Base-by-base conservation (phyloP, 495 filamentous ascomycete species). In the Podospora pseudocomata region DNA sequence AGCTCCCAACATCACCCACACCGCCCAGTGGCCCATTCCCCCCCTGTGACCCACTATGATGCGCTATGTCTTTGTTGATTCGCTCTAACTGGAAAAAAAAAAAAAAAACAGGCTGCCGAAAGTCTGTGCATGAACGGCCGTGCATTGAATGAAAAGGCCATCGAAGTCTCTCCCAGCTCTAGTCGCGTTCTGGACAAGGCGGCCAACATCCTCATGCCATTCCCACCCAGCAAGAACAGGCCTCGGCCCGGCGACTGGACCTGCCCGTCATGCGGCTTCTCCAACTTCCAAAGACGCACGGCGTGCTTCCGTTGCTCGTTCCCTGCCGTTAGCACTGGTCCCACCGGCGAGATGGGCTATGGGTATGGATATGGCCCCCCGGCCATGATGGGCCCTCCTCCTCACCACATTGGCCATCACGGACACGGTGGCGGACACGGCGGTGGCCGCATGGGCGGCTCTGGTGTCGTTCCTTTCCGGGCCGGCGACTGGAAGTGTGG, bases 401-500 rank as follows among this genome's bases (percentile, higher is more conserved):
- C 86, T 70, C 88, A 87, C 64, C 92, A 95, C 79, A 92, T 93
- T 84, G 88, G 89, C 70, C 90, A 92, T 68, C 90, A 90, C 63
- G 89, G 87, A 61, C 88, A 91, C 76, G 88, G 90, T 32, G 91
- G 93, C 78, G 91, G 90, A 27, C 85, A 85, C 65, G 90, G 90
- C 32, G 85, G 85, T 64, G 83, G 84, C 57, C 81, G 85, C 59
- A 90, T 91, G 86, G 91, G 91, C 64, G 88, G 90, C 64, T 89
- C 90, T 65, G 94, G 94, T 63, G 90, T 94, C 67, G 94, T 98
- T 66, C 95, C 95, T 23, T 99, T 98, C 88, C 90, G 95, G 69
- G 95, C 95, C 57, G 95, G 95, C 71, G 95, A 99, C 77, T 99
- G 95, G 95, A 97, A 97, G 76, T 99, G 95, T 77, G 95, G 95